Evolutionary conservation across 2,329 filamentous ascomycete species (phyloP).

Genomic region (Cladobotryum mycophilum): DNA sequence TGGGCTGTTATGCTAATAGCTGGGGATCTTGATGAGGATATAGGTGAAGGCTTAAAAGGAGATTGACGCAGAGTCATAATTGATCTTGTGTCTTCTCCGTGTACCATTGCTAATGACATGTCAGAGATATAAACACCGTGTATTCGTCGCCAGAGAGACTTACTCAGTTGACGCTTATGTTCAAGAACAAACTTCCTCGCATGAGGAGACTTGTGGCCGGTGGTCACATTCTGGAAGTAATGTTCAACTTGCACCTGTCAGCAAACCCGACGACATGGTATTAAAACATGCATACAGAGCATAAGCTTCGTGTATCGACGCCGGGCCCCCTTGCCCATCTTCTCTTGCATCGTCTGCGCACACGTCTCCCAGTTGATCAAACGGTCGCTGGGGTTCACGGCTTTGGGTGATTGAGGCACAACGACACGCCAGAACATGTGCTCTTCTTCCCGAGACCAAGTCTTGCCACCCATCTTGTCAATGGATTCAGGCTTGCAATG

Average conservation of each 20-base stretch:
- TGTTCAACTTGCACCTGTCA: constrained; percentile 34
- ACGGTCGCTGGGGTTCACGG: constrained; percentile 16
- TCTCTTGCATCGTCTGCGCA: constrained; percentile 31
- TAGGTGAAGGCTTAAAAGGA: no score
- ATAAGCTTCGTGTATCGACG: constrained; percentile 35
- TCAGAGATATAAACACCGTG: no score
- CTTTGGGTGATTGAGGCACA: constrained; percentile 32
- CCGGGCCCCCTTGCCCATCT: constrained; percentile 28
- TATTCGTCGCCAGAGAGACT: neutral
- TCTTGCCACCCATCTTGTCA: constrained; percentile 42
- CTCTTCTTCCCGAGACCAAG: constrained; percentile 45
- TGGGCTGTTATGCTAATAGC: no score
- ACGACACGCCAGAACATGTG: constrained; percentile 40
- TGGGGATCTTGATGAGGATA: no score
- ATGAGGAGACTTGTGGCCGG: constrained; percentile 30
- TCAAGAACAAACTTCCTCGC: constrained; percentile 29
- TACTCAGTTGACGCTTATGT: constrained; percentile 23
- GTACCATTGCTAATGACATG: no score
- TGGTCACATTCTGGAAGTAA: constrained; percentile 38
- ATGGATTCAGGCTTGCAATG: neutral
- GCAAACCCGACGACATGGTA: neutral
- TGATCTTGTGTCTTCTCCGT: no score
- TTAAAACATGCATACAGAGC: constrained; percentile 31
- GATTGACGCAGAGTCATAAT: no score
- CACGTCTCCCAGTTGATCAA: constrained; percentile 31